These are phyloP conservation scores for Calamus simplicifolius DNA, from an alignment of 176 grass and related monocot genomes.

Conservation along the genomic window DNA sequence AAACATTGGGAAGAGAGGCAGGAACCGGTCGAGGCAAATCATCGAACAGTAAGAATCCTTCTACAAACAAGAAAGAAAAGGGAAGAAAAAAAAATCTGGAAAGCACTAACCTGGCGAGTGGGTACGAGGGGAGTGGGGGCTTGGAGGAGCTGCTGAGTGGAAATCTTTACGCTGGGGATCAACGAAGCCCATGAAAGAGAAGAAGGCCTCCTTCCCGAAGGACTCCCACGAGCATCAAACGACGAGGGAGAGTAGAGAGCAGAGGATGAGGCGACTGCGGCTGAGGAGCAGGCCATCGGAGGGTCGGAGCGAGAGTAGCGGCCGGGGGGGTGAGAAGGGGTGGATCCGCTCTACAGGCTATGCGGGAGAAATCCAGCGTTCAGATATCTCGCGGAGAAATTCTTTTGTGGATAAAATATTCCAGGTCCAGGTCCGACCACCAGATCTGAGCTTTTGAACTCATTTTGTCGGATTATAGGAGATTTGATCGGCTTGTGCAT, in stretches of 20 bases:
- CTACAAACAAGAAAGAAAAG: background rate
- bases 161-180: conserved; percentile 21
- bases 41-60: no score
- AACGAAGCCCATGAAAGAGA: conserved; percentile 55
- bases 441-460: no score
- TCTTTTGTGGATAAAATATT: no score
- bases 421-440: no score
- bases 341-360: no score
- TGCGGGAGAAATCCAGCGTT: no score
- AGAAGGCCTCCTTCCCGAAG: background rate
- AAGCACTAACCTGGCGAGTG: conserved; percentile 19
- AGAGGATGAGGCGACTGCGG: conserved; percentile 11
- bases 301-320: background rate
- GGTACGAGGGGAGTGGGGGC: background rate
- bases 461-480: no score
- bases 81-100: background rate
- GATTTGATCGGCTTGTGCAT: no score
- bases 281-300: conserved; percentile 28
- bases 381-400: no score
- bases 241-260: background rate
- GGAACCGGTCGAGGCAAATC: background rate
- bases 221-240: background rate
- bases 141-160: conserved; percentile 15
- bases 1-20: background rate
- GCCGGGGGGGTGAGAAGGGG: background rate